A percentile compares a stretch with the other conserved stretches of the same genome.
Evolutionary conservation across 75 land plant species (phyloP).

Genomic region (Picea glauca): DNA sequence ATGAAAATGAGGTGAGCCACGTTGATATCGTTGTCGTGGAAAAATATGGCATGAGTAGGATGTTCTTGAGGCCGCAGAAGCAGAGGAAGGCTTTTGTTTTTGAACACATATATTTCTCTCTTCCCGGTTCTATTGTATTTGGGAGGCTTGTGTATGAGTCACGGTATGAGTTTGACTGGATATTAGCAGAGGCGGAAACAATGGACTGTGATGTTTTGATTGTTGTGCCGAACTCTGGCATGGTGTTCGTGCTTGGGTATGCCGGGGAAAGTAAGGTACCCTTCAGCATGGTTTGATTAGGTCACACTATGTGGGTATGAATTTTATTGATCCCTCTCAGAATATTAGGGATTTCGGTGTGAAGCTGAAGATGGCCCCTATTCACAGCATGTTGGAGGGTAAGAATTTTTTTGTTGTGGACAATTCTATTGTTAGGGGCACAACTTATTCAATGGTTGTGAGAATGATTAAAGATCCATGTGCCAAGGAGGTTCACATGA

Average conservation of each 20-base stretch:
- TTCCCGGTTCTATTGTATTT: slow-evolving; percentile 22
- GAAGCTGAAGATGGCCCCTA: slow-evolving; percentile 26
- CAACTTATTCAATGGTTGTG: too few relatives aligned
- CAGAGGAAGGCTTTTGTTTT: slow-evolving; percentile 76
- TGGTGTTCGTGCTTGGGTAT: slow-evolving; percentile 25
- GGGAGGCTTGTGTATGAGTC: slow-evolving; percentile 22
- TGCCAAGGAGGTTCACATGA: slow-evolving; percentile 90
- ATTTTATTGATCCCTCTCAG: too few relatives aligned
- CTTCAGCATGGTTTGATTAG: too few relatives aligned
- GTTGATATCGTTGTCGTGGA: slow-evolving; percentile 87
- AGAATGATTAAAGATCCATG: too few relatives aligned
- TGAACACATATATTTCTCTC: slow-evolving; percentile 51
- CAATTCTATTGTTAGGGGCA: slow-evolving; percentile 97
- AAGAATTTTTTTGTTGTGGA: slow-evolving; percentile 38
- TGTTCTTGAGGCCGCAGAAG: slow-evolving; percentile 59
- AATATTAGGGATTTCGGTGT: too few relatives aligned
- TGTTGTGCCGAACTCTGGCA: slow-evolving; percentile 27
- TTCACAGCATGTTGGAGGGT: slow-evolving; percentile 26
- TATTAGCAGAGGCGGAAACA: slow-evolving; percentile 19
- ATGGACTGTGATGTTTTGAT: slow-evolving; percentile 27
- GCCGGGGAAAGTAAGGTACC: slow-evolving; percentile 4
- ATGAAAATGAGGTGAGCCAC: slow-evolving; percentile 79
- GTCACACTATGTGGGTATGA: too few relatives aligned
- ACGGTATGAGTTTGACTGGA: slow-evolving; percentile 15
- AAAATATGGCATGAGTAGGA: slow-evolving; percentile 51